Evolutionary conservation across 768 basidiomycete genomes (phyloP).

Genomic region (Boletales sp.): DNA sequence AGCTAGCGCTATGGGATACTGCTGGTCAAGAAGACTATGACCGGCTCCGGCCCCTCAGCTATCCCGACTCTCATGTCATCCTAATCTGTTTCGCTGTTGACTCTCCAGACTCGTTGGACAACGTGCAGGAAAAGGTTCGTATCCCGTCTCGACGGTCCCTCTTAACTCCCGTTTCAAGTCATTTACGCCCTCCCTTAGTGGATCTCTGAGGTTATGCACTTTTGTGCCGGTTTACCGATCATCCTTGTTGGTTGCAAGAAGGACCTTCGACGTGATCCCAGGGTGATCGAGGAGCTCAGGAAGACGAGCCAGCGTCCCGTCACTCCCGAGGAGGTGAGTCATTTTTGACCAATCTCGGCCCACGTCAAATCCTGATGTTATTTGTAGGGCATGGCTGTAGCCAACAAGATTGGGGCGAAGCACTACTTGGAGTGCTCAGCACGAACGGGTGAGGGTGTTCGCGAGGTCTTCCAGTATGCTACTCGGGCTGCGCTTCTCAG

Average conservation of each 20-base stretch:
- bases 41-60: conserved; percentile 93
- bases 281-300: conserved; percentile 91
- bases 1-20: conserved; percentile 99
- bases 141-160: background rate
- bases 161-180: background rate
- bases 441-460: conserved; percentile 93
- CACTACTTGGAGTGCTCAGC: conserved; percentile 98
- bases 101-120: conserved; percentile 96
- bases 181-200: conserved; percentile 50
- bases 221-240: conserved; percentile 91
- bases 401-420: conserved; percentile 94
- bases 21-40: conserved; percentile 99
- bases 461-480: conserved; percentile 98
- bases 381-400: conserved; percentile 83
- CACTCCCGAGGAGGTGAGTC: conserved; percentile 80
- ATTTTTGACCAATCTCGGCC: background rate
- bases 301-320: conserved; percentile 95
- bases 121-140: conserved; percentile 98
- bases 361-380: background rate
- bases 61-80: conserved; percentile 99
- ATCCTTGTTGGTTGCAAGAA: conserved; percentile 99
- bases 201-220: conserved; percentile 99
- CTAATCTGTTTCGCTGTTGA: conserved; percentile 99
- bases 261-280: conserved; percentile 90
- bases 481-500: conserved; percentile 86